Base-by-base conservation (phyloP, 2,329 filamentous ascomycete genomes). In the Plenodomus biglobosus region DNA sequence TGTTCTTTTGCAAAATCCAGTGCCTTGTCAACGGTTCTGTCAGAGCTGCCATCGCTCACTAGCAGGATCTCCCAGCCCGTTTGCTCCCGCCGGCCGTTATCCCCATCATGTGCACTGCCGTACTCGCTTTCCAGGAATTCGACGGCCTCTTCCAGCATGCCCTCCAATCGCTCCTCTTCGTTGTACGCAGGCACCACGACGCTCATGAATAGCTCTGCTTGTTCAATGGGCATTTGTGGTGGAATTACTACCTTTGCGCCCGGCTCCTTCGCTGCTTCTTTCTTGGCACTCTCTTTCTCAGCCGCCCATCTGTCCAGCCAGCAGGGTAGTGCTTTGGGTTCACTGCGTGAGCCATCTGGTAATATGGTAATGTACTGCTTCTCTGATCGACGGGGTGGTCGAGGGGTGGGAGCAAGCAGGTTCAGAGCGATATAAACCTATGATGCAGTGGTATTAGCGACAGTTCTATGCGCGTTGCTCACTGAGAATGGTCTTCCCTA, bases 171-270 rank as follows among this genome's bases (percentile, higher is more conserved):
- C 49, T 88, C 80, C 69, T 92, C 87, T 68, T 99, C 94, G 61
- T 99, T 99, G 80, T 91, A 99, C 8, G 94, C 94, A 0, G 94
- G 94, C 37, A 99, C 86, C 0, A 99, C 90, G 7, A 97, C 85
- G 44, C 88, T 94, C 78, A 99, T 85, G 68, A 87, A 88, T n/a
- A 96, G 74, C 53, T 92, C 85, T 13, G 91, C 82, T 1, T 85
- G 80, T 55, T 91, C 87, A 45, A 95, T 87, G 38, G 77, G 73
- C 58, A 83, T 80, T 15, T 79, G 57, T 11, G 60, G 53, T 2
- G 62, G 60, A 38, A 62, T 50, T 2, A 63, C 56, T 5, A 60
- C 50, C 38, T 58, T 59, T 1, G 50, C 52, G 6, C 59, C 56
- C 6, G 62, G 58, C 30, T 56, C 53, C 61, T 45, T 65, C 13